A percentile compares a stretch with the other conserved stretches of the same genome.
phyloP scores from a whole-genome alignment of 352 stramenopile genomes.

The Phytophthora ramorum region DNA sequence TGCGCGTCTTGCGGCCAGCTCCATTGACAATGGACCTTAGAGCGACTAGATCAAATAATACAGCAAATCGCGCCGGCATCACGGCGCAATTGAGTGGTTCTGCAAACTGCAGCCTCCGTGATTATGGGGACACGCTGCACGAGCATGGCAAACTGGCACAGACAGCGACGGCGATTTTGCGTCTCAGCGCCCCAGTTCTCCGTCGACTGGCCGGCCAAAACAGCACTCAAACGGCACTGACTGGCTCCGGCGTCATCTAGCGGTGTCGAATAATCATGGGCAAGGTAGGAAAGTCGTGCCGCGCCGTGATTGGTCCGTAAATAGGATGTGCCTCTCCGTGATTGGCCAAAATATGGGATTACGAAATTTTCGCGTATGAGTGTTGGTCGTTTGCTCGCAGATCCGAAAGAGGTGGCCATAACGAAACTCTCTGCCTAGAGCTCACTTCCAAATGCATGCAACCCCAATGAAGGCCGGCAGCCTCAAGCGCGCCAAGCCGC shows the following conservation, averaged over 20 bases:
- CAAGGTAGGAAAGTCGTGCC: not conserved
- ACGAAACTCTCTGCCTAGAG: conserved; percentile 5
- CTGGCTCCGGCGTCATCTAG: not conserved
- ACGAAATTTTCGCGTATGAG: conserved; percentile 11
- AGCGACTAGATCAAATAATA: not conserved
- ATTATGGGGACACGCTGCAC: not conserved
- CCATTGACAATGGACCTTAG: too few species aligned
- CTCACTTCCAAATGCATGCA: conserved; percentile 2
- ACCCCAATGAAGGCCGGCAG: conserved; percentile 18
- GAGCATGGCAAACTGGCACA: too few species aligned
- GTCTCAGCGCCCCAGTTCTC: too few species aligned
- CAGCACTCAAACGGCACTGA: too few species aligned
- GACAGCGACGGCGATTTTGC: too few species aligned
- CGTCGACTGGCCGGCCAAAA: too few species aligned
- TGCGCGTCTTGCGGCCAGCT: not conserved
- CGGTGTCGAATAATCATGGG: conserved; percentile 3
- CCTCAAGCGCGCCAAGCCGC: conserved; percentile 29
- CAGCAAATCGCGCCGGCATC: not conserved
- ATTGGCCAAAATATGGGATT: conserved; percentile 11
- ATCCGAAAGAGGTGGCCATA: not conserved
- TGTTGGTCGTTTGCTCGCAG: conserved; percentile 8
- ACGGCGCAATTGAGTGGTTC: not conserved
- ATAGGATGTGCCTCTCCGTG: not conserved
- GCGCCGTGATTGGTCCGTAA: conserved; percentile 1
- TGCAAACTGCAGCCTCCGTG: not conserved